Base-by-base conservation (phyloP, 148 eudicot species). In the Fagopyrum tataricum region DNA sequence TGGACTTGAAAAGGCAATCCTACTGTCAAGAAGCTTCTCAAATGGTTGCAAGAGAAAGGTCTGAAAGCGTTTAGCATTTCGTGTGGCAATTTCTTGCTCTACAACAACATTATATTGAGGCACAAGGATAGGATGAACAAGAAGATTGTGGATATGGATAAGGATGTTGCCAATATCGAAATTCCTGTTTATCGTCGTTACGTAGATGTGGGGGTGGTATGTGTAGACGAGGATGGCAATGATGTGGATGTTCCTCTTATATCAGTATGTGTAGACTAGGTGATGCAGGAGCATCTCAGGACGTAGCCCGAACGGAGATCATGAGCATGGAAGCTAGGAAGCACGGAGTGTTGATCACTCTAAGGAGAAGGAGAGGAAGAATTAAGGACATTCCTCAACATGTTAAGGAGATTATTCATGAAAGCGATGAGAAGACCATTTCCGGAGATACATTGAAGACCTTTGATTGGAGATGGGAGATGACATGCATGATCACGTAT, bases 201-300 rank as follows among this genome's bases (percentile, higher is more conserved):
- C 76, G 43, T 93, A 74, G 98, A 93, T 84, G 81, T 91, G 0
- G 92, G 89, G 7, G 92, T 91, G 71, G 96, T 92, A 0, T 90
- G 98, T 69, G 96, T 90, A 82, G 98, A 93, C 67, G 98, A 89
- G 0, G 88, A 90, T 2, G 98, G 84, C 52, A 87, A 84, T 72
- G 96, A 92, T 58, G 74, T 92, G 0, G 96, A 92, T 78, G 86
- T 90, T 66, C 98, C 98, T 40, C 87, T 82, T 58, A 69, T 92
- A 67, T 92, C 98, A 23, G 82, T 88, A 17, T 92, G 90, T 81
- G 90, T 85, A 74, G 79, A 82, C 61, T 92, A 82, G 78, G 31
- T 9, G 37, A 47, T 52, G 13, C 61, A n/a, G n/a, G n/a, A n/a
- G n/a, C n/a, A n/a, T n/a, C n/a, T n/a, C n/a, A n/a, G n/a, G n/a